Evolutionary conservation across 805 yeast genomes (phyloP).

Genomic region (Wickerhamiella azyma): DNA sequence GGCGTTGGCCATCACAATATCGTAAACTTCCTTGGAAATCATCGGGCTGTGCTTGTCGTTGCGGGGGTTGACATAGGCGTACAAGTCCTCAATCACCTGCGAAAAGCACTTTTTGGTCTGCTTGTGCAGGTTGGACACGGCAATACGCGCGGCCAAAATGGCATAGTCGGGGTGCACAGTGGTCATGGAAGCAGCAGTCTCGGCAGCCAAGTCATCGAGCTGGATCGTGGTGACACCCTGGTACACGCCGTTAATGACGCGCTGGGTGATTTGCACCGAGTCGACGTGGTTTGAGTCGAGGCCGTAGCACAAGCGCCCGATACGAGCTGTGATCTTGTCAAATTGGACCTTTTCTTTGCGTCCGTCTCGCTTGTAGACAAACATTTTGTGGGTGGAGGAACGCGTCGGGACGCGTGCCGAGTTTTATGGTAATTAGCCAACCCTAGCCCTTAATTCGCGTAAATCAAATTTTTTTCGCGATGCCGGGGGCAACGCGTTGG

Average conservation of each 20-base stretch:
- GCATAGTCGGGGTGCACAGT: slow-evolving; percentile 98
- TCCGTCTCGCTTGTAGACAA: slow-evolving; percentile 84
- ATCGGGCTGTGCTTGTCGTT: slow-evolving; percentile 55
- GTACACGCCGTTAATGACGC: slow-evolving; percentile 90
- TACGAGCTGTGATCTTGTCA: slow-evolving; percentile 92
- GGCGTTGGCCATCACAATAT: slow-evolving; percentile 48
- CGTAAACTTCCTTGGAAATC: slow-evolving; percentile 53
- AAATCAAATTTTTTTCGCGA: background rate
- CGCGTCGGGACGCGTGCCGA: slow-evolving; percentile 4
- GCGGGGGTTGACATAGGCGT: slow-evolving; percentile 67
- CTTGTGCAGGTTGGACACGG: slow-evolving; percentile 86
- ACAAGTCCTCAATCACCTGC: slow-evolving; percentile 58
- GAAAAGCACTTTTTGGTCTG: slow-evolving; percentile 83
- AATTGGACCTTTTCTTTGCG: slow-evolving; percentile 88
- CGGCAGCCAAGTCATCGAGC: slow-evolving; percentile 75
- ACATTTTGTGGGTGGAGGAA: slow-evolving; percentile 34
- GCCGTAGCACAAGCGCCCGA: slow-evolving; percentile 88
- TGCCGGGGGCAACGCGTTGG: background rate
- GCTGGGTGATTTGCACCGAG: slow-evolving; percentile 89
- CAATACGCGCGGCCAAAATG: slow-evolving; percentile 85
- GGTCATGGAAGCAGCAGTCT: slow-evolving; percentile 95
- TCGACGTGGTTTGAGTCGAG: slow-evolving; percentile 84
- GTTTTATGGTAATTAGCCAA: background rate
- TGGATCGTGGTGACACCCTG: slow-evolving; percentile 94
- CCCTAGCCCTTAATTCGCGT: slow-evolving; percentile 9